Evolutionary conservation across 768 basidiomycete genomes (phyloP), one percentile per base, ranked within the genome.

Genomic region (Hebeloma cylindrosporum): DNA sequence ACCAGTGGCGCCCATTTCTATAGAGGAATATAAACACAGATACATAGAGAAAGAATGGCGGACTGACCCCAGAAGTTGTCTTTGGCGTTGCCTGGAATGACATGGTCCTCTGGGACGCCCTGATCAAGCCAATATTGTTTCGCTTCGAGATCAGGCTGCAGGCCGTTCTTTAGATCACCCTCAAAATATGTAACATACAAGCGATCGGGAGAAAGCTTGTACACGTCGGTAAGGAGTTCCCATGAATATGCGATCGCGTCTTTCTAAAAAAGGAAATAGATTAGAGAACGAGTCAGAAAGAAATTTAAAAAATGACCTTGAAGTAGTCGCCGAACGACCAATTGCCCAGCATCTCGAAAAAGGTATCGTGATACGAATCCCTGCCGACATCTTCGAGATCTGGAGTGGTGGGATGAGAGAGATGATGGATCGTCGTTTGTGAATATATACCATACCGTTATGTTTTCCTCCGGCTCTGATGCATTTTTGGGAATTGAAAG

Each of bases 301-400:
- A 29, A 20, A 44, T 27, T 28, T 21, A 36, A 13, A 34, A 18
- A 31, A 16, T n/a, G 31, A 57, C 94, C 82, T 99, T 99, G 83
- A 99, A 99, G 73, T 99, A 99, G 66, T 99, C 94, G 0, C 96
- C 96, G 56, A 98, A 99, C 3, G 94, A 97, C 96, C 96, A 99
- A 66, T 99, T 99, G 28, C 96, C 96, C 51, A 99, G 70, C 96
- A 99, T 99, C 70, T 99, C 96, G 60, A 99, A 99, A 71, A 95
- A 94, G 1, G 92, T 96, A 61, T 95, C 89, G 60, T 97, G 95
- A 65, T 97, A 97, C 2, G 93, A 94, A 63, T 97, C 96, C 67
- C 93, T 95, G 28, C 96, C 96, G 46, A 99, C 96, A 67, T 99
- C 96, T 62, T 99, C 96, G 46, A 99, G 77, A 68, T 99, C 96